Conservation (phyloP, 208 protist species). For the Herpetomonas tarakana region DNA sequence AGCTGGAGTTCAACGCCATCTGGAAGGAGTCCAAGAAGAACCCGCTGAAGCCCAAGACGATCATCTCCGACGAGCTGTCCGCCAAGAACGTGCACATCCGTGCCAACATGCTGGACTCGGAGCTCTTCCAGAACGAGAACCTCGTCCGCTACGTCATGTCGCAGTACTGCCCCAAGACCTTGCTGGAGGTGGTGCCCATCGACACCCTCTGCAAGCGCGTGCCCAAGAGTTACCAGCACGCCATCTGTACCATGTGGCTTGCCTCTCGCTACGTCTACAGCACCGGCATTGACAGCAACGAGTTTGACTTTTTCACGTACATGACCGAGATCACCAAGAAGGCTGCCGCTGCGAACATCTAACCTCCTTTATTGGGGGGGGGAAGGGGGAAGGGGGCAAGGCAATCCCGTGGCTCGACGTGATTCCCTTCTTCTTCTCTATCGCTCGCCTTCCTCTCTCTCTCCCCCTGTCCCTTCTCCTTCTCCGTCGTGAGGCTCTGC, state of each 20-base stretch:
- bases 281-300: conserved; percentile 70
- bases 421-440: too few species aligned
- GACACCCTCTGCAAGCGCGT: conserved; percentile 88
- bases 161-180: conserved; percentile 74
- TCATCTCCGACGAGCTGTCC: conserved; percentile 83
- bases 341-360: conserved; percentile 10
- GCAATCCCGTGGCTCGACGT: too few species aligned
- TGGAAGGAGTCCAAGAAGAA: conserved; percentile 76
- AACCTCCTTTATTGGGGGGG: neutral
- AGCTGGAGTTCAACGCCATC: conserved; percentile 89
- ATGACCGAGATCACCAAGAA: conserved; percentile 61
- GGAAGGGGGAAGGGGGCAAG: neutral
- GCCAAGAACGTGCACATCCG: conserved; percentile 90
- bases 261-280: conserved; percentile 93
- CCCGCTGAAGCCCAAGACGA: conserved; percentile 49
- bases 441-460: conserved; percentile 5
- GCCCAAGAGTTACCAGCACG: conserved; percentile 90
- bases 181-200: conserved; percentile 77
- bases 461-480: neutral
- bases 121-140: conserved; percentile 78
- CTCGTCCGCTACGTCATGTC: conserved; percentile 74
- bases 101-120: conserved; percentile 69
- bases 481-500: too few species aligned
- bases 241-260: conserved; percentile 93
- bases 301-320: conserved; percentile 92